Evolutionary conservation across 1,139 yeast species (phyloP).

Genomic region (Martiniozyma asiatica): DNA sequence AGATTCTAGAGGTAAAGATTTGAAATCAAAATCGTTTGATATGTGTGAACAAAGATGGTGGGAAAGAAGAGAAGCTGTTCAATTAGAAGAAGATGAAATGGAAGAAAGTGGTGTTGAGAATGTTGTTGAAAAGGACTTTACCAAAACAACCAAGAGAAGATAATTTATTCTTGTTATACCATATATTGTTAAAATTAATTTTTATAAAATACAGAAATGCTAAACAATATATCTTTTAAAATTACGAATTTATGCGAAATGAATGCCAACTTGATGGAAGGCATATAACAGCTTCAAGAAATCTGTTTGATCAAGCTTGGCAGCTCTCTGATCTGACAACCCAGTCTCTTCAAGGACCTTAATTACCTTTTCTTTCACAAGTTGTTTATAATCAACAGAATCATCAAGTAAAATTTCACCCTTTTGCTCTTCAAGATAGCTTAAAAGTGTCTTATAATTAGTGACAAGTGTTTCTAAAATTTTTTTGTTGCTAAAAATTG

Average conservation of each 20-base stretch:
- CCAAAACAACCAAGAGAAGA: conserved; percentile 29
- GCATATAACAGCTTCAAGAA: conserved; percentile 79
- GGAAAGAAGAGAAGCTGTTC: conserved; percentile 93
- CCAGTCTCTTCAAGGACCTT: conserved; percentile 70
- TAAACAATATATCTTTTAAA: conserved; percentile 1
- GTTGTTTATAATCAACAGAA: conserved; percentile 28
- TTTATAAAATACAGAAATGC: conserved; percentile 1
- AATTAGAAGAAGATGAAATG: conserved; percentile 75
- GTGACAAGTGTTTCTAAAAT: conserved; percentile 79
- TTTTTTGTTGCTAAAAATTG: conserved; percentile 79
- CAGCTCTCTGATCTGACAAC: conserved; percentile 75
- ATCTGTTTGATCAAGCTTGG: conserved; percentile 91
- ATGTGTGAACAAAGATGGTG: conserved; percentile 93
- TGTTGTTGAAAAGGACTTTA: conserved; percentile 67
- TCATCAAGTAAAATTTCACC: conserved; percentile 46
- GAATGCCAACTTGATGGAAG: conserved; percentile 94
- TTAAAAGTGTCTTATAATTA: conserved; percentile 72
- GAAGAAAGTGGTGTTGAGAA: conserved; percentile 95
- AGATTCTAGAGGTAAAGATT: conserved; percentile 82
- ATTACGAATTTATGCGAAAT: conserved; percentile 92
- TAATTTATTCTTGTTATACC: conserved; percentile 11
- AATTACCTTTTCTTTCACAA: conserved; percentile 47
- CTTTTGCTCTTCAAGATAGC: conserved; percentile 40
- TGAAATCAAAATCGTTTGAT: conserved; percentile 83
- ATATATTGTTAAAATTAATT: neutral